A percentile compares a stretch with the other conserved stretches of the same genome.
phyloP scores from a whole-genome alignment of 1,284 basidiomycete species.

The Trichosporon sp. region DNA sequence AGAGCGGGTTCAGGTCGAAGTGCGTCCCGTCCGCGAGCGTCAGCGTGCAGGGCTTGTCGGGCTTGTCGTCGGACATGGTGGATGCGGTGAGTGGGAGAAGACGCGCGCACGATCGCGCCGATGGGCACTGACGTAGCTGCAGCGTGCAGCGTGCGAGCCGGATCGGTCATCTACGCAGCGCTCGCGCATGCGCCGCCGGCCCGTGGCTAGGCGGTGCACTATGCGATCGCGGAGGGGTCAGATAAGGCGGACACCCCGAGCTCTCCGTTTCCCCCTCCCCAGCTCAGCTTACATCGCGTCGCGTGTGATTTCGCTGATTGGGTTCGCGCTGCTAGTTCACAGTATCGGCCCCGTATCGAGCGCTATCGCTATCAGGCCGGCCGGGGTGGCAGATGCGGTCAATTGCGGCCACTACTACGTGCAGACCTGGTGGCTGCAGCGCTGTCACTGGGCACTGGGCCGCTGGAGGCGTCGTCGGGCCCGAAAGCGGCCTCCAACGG shows the following conservation, averaged over 20 bases:
- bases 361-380: background rate
- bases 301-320: background rate
- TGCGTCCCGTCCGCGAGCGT: constrained; percentile 45
- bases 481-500: background rate
- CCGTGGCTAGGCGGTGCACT: background rate
- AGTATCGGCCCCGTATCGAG: background rate
- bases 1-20: constrained; percentile 43
- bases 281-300: too few relatives aligned
- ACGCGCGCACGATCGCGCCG: background rate
- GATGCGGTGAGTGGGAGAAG: background rate
- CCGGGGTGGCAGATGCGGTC: background rate
- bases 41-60: constrained; percentile 34
- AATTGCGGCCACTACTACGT: background rate
- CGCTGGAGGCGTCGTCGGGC: too few relatives aligned
- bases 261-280: background rate
- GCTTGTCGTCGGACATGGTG: background rate
- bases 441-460: too few relatives aligned
- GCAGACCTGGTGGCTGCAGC: background rate
- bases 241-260: background rate
- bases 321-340: background rate
- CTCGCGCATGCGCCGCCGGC: background rate
- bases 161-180: background rate
- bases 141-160: too few relatives aligned
- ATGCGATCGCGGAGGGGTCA: background rate
- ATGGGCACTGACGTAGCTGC: background rate